These are phyloP conservation scores for Clavulina sp. DNA, from an alignment of 768 basidiomycete genomes.

Conservation along the genomic window DNA sequence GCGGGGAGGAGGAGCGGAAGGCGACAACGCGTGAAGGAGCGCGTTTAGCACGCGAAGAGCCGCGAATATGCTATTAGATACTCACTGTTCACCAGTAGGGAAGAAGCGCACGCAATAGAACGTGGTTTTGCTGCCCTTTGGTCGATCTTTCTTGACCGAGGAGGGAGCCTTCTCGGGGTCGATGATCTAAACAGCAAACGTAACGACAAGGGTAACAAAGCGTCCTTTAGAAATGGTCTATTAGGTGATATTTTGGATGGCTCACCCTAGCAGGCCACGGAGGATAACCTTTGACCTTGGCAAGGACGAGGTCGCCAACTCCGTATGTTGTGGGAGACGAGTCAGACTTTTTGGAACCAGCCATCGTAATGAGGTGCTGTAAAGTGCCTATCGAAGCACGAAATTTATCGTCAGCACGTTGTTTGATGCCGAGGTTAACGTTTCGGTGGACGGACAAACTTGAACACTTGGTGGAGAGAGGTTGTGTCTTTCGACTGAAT, in stretches of 20 bases:
- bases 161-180: constrained; percentile 50
- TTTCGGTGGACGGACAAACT: no score
- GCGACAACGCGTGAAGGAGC: background rate
- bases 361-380: constrained; percentile 2
- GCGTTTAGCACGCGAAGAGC: background rate
- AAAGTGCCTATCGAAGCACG: no score
- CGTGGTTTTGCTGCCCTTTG: constrained; percentile 48
- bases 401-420: no score
- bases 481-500: no score
- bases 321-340: constrained; percentile 27
- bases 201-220: background rate
- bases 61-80: constrained; percentile 13
- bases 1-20: background rate
- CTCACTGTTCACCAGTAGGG: constrained; percentile 87
- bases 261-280: constrained; percentile 85
- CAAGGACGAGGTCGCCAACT: constrained; percentile 72
- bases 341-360: constrained; percentile 9
- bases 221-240: constrained; percentile 3
- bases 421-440: no score
- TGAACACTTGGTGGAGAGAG: no score
- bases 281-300: constrained; percentile 85
- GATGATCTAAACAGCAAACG: constrained; percentile 39
- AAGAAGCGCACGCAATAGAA: constrained; percentile 77
- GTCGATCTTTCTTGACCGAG: constrained; percentile 50
- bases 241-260: background rate